Evolutionary conservation across 1,284 basidiomycete genomes (phyloP).

Genomic region (Pseudozyma flocculosa): DNA sequence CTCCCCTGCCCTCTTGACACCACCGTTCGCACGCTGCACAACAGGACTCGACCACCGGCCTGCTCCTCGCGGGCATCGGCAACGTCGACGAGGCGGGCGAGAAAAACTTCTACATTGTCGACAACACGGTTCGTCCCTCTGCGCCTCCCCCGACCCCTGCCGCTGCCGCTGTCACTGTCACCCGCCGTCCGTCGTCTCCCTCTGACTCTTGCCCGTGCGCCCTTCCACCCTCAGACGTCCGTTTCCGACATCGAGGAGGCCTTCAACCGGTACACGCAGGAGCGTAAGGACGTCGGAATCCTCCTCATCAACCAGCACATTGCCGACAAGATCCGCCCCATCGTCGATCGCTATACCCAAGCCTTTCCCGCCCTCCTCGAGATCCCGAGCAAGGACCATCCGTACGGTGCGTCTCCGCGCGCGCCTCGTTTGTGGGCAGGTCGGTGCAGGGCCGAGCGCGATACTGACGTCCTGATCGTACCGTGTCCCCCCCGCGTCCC

Average conservation of each 20-base stretch:
- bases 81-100: conserved; percentile 49
- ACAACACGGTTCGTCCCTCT: conserved; percentile 34
- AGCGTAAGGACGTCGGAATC: conserved; percentile 56
- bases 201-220: no score
- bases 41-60: conserved; percentile 55
- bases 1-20: not conserved
- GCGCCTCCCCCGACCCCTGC: not conserved
- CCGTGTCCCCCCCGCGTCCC: no score
- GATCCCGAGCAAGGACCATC: conserved; percentile 82
- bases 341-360: conserved; percentile 91
- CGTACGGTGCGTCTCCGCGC: conserved; percentile 59
- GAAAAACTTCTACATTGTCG: conserved; percentile 57
- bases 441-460: no score
- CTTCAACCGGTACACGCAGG: conserved; percentile 46
- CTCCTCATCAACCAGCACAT: conserved; percentile 58
- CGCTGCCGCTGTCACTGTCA: not conserved
- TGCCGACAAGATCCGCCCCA: conserved; percentile 86
- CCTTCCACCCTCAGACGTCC: conserved; percentile 34
- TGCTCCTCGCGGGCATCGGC: conserved; percentile 57
- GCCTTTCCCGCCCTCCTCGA: conserved; percentile 96
- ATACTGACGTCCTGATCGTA: no score
- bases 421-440: no score
- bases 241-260: conserved; percentile 51
- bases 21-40: not conserved
- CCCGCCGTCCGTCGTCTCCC: no score